Base-by-base conservation (phyloP, 2,329 filamentous ascomycete genomes). In the Aspergillus floridensis region DNA sequence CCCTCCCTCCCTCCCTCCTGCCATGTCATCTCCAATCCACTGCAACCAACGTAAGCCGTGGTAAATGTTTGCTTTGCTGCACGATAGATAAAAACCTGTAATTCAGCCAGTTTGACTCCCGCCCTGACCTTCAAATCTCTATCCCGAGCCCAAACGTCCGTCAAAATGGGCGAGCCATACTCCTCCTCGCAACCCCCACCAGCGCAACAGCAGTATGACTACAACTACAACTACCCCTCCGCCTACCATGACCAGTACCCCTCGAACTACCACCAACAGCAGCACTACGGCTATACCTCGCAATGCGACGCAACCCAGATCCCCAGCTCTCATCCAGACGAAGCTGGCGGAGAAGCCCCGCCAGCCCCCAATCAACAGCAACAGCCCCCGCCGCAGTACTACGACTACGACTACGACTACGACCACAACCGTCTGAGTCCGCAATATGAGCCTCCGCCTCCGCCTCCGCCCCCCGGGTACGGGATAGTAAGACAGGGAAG, bases 221-320 rank as follows among this genome's bases (percentile, higher is more conserved):
- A 81, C 16, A 80, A 80, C 59, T 80, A 80, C 41, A 83, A 84
- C 75, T 77, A 81, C 63, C 74, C 79, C 47, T 70, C 77, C 38
- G 57, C 64, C 48, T 60, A 64, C 55, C 68, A 70, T 19, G 14
- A 44, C 38, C 6, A 44, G 4, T 8, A 19, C 14, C 14, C 57
- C 54, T 67, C 58, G 14, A 14, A 59, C 70, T 55, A 12, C 46
- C 10, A 22, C 16, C 38, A 24, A 63, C 49, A 65, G 60, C 16
- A 60, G 65, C 38, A 32, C 12, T 60, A 54, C 11, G 49, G 49
- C 11, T 50, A 63, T 31, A 35, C 11, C 19, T 59, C 60, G 11
- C 60, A 58, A n/a, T 57, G 62, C 56, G 54, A 62, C 47, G 24
- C 58, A 51, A 53, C 16, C 31, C 61, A 60, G 49, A 29, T 51